phyloP scores from a whole-genome alignment of 129 eudicot genomes.

The Artemisia tridentata region DNA sequence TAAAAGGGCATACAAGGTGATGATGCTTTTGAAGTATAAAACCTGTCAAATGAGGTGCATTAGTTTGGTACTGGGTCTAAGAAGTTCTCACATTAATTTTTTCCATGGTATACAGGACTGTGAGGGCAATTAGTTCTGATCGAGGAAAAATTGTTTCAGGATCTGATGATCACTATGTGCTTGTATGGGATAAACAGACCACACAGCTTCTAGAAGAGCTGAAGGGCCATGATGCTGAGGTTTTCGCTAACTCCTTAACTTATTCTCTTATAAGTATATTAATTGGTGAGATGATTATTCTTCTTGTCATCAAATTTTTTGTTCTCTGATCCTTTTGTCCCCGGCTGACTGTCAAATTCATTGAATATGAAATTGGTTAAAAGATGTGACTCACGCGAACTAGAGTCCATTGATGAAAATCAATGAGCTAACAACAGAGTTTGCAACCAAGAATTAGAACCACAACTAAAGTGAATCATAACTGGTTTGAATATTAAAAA shows the following conservation, averaged over 20 bases:
- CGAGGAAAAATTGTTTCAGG: constrained; percentile 87
- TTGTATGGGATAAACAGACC: constrained; percentile 98
- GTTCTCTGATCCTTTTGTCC: neutral
- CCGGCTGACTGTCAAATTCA: too few relatives aligned
- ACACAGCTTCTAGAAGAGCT: constrained; percentile 90
- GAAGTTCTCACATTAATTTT: neutral
- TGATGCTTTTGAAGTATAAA: neutral
- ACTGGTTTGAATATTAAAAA: too few relatives aligned
- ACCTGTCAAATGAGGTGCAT: constrained; percentile 20
- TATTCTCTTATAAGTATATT: neutral
- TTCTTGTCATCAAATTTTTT: neutral
- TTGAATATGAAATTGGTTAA: neutral
- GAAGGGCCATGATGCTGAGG: constrained; percentile 91
- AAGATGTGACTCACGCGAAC: too few relatives aligned
- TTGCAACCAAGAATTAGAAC: too few relatives aligned
- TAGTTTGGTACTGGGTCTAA: constrained; percentile 8
- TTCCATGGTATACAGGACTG: constrained; percentile 43
- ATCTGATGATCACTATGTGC: constrained; percentile 83
- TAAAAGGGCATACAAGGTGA: constrained; percentile 88
- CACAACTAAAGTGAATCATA: too few relatives aligned
- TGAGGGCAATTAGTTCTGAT: constrained; percentile 92
- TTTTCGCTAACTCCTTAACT: constrained; percentile 16
- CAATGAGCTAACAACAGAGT: too few relatives aligned
- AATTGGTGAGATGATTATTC: neutral
- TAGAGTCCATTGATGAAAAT: too few relatives aligned